Base-by-base conservation (phyloP, 1,284 basidiomycete species). In the Sutorius eximius region DNA sequence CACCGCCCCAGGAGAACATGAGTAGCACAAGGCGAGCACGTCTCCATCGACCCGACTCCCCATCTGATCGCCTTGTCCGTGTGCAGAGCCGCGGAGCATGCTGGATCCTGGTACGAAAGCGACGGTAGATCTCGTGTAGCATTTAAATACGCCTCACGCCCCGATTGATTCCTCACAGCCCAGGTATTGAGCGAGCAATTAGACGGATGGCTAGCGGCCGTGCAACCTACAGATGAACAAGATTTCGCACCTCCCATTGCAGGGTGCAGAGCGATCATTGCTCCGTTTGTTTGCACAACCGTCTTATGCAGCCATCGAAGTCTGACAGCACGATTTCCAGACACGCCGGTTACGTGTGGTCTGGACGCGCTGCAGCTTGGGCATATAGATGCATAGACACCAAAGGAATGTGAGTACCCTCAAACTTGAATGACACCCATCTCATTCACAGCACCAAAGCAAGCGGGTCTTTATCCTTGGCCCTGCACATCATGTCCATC, bases 341-440 rank as follows among this genome's bases (percentile, higher is more conserved):
- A 4, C 97, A 99, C 72, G 97, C 97, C 1, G 97, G 97, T 5
- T 98, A 96, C 73, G 82, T 87, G 2, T 99, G 98, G 72, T 98
- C 95, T 53, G 97, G 97, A 24, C 86, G 86, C 7, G 81, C 95
- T 3, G 96, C 97, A 1, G 97, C 95, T 2, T 98, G 93, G 90
- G 96, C 96, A 0, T 99, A 99, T 73, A 88, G 85, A 66, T 85
- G 85, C 63, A 91, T 99, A 53, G 90, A 97, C 64, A 85, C 83
- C 0, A 78, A 79, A 12, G 80, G 79, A 61, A 91, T 98, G 95
- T 95, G 63, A 63, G 87, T 71, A 38, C 29, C 32, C 18, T 36
- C 33, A 10, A 20, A 53, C 20, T 46, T 42, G 52, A 34, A 13
- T 43, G 22, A 45, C 45, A 27, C 47, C 9, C 36, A 44, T 32